These are phyloP conservation scores for Acidomyces sp. DNA, from an alignment of 495 filamentous ascomycete species.

Conservation along the genomic window DNA sequence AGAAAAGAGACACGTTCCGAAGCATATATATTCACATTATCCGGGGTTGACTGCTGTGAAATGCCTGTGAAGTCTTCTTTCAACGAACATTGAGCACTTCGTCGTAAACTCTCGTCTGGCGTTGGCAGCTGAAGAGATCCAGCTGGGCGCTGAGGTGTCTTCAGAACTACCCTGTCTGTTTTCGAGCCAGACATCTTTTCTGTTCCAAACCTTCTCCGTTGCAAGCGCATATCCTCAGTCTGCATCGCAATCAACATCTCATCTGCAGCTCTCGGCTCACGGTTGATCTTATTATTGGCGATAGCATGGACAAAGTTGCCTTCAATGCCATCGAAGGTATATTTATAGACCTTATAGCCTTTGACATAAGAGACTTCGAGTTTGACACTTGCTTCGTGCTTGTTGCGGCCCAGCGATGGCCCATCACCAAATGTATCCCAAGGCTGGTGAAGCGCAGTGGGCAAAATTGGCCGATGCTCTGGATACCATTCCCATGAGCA, in stretches of 20 bases:
- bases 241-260: slow-evolving; percentile 53
- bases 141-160: too few species aligned
- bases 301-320: slow-evolving; percentile 54
- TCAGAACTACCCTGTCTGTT: slow-evolving; percentile 21
- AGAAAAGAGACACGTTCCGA: too few species aligned
- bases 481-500: slow-evolving; percentile 35
- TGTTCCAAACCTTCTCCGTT: slow-evolving; percentile 35
- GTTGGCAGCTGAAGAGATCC: too few species aligned
- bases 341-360: slow-evolving; percentile 28
- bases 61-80: too few species aligned
- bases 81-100: too few species aligned
- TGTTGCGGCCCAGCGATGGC: slow-evolving; percentile 13
- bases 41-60: too few species aligned
- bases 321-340: slow-evolving; percentile 25
- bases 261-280: slow-evolving; percentile 42
- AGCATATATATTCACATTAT: too few species aligned
- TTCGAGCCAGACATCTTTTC: slow-evolving; percentile 15
- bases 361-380: slow-evolving; percentile 24
- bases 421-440: slow-evolving; percentile 12
- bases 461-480: slow-evolving; percentile 19
- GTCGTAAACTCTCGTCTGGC: too few species aligned
- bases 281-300: slow-evolving; percentile 39
- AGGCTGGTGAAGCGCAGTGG: slow-evolving; percentile 9
- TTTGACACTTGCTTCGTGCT: slow-evolving; percentile 21
- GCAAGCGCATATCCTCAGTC: slow-evolving; percentile 41